These are phyloP conservation scores for Nemania abortiva DNA, from an alignment of 2,329 filamentous ascomycete species.

Conservation along the genomic window DNA sequence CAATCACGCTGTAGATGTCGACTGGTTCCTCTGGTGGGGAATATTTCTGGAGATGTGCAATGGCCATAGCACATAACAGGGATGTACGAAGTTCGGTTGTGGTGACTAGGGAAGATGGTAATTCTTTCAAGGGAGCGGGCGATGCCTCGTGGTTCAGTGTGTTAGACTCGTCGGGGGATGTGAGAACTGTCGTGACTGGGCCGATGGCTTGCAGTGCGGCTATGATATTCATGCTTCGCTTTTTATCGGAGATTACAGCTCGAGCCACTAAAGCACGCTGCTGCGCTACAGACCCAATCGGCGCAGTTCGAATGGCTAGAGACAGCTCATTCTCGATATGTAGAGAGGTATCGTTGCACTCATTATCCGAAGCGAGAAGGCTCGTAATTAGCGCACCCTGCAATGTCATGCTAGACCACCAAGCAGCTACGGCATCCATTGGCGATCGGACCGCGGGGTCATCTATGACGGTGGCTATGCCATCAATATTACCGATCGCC, in stretches of 20 bases:
- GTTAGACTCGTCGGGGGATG: constrained; percentile 41
- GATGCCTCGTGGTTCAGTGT: constrained; percentile 32
- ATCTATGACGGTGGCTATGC: constrained; percentile 86
- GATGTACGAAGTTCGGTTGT: constrained; percentile 68
- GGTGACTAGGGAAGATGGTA: constrained; percentile 57
- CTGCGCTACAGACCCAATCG: constrained; percentile 80
- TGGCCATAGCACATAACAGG: constrained; percentile 70
- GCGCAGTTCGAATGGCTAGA: constrained; percentile 78
- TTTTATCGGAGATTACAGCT: constrained; percentile 67
- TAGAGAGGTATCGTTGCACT: constrained; percentile 55
- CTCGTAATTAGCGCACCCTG: constrained; percentile 75
- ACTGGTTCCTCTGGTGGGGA: constrained; percentile 59
- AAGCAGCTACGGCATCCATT: constrained; percentile 89
- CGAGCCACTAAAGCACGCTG: constrained; percentile 70
- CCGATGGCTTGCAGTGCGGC: constrained; percentile 66
- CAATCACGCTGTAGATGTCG: constrained; percentile 63
- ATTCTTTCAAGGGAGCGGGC: constrained; percentile 60
- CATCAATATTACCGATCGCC: constrained; percentile 71
- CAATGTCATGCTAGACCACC: constrained; percentile 83
- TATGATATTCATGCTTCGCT: constrained; percentile 68
- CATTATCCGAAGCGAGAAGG: constrained; percentile 66
- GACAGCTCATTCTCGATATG: constrained; percentile 64
- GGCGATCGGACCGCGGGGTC: constrained; percentile 87
- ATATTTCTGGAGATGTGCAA: constrained; percentile 66
- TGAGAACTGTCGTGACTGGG: constrained; percentile 55